Percentiles rank a stretch among this genome's conserved stretches.
phyloP scores from a whole-genome alignment of 2,329 filamentous ascomycete genomes.

The Cytospora chrysosperma region DNA sequence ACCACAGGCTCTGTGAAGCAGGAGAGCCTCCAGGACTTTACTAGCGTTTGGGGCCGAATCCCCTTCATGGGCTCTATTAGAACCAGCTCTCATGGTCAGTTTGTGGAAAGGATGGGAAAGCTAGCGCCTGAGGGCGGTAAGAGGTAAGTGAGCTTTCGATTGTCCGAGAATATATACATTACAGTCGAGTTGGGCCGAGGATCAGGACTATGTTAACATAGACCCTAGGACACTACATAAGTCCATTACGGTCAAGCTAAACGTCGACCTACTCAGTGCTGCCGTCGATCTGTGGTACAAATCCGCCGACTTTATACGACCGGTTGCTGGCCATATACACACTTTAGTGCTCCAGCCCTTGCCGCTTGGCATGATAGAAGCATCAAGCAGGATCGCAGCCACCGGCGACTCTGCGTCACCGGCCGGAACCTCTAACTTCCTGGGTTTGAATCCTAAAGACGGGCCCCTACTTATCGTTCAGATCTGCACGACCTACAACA shows the following conservation, averaged over 20 bases:
- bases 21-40: background rate
- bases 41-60: background rate
- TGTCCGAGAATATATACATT: background rate
- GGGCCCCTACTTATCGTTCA: background rate
- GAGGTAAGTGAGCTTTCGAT: background rate
- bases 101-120: conserved; percentile 2
- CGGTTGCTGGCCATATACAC: background rate
- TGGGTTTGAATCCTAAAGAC: background rate
- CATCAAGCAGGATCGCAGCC: background rate
- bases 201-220: background rate
- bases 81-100: background rate
- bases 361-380: background rate
- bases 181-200: background rate
- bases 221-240: conserved; percentile 5
- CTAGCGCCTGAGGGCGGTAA: background rate
- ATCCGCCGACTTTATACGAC: background rate
- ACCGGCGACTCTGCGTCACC: background rate
- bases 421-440: background rate
- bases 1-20: background rate
- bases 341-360: background rate
- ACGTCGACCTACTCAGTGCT: conserved; percentile 6
- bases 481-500: background rate
- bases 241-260: conserved; percentile 9
- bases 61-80: background rate
- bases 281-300: conserved; percentile 9